Conservation (phyloP, 1,284 basidiomycete species). For the Lentinus polychrous region DNA sequence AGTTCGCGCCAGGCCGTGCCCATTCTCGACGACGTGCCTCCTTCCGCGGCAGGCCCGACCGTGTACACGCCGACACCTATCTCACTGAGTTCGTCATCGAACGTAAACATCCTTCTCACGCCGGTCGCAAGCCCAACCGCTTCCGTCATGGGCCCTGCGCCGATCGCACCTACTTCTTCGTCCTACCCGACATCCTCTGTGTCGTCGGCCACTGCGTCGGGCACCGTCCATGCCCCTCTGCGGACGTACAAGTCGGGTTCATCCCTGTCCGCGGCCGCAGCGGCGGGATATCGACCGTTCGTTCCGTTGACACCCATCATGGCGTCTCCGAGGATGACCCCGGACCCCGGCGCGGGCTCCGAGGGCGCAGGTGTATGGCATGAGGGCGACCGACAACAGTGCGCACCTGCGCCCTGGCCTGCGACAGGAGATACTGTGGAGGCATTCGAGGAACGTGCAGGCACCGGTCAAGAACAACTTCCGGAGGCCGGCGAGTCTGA, state of each 20-base stretch:
- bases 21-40: constrained; percentile 6
- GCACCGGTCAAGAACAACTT: too few species aligned
- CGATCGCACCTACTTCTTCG: constrained; percentile 4
- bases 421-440: too few species aligned
- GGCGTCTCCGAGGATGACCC: constrained; percentile 51
- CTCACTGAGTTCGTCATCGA: constrained; percentile 1
- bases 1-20: constrained; percentile 5
- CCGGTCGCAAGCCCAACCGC: neutral
- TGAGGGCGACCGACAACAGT: too few species aligned
- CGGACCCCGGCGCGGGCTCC: constrained; percentile 21
- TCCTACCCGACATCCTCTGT: constrained; percentile 6
- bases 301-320: constrained; percentile 49
- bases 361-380: neutral
- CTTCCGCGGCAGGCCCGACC: constrained; percentile 15
- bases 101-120: constrained; percentile 1
- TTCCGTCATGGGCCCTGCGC: neutral
- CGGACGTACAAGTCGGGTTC: constrained; percentile 10
- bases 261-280: constrained; percentile 9
- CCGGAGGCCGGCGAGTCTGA: too few species aligned
- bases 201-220: constrained; percentile 10
- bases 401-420: too few species aligned
- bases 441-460: too few species aligned
- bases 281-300: constrained; percentile 27
- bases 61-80: constrained; percentile 11
- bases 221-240: constrained; percentile 10